These are phyloP conservation scores for Cyclotella kingstonii DNA, from an alignment of 108 stramenopile species.

Conservation along the genomic window DNA sequence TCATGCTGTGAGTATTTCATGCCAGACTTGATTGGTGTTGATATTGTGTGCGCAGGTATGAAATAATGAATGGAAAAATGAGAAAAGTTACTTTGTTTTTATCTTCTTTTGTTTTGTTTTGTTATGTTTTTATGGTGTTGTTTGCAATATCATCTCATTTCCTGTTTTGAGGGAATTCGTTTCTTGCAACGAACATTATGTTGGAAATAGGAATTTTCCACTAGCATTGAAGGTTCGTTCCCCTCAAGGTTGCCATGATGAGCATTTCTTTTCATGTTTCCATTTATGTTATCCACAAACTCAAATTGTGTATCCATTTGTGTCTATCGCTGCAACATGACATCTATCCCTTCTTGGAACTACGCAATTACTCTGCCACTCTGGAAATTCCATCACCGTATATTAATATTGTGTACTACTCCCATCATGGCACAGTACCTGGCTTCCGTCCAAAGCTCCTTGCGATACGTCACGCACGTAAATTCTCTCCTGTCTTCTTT, in stretches of 20 bases:
- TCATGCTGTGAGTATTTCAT: conserved; percentile 39
- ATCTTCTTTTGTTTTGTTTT: not conserved
- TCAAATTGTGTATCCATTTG: not conserved
- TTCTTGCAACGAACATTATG: not conserved
- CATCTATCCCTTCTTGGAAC: no score
- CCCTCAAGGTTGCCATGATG: not conserved
- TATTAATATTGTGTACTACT: no score
- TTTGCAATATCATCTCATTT: not conserved
- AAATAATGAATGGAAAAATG: no score
- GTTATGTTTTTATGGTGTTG: not conserved
- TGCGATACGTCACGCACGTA: conserved; percentile 52
- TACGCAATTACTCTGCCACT: no score
- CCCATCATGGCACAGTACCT: conserved; percentile 26
- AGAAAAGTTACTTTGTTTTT: not conserved
- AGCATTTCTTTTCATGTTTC: not conserved
- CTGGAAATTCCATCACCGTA: no score
- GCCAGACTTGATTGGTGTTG: no score
- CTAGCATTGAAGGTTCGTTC: conserved; percentile 51
- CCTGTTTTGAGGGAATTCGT: no score
- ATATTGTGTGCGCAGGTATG: no score
- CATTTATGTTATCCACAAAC: not conserved
- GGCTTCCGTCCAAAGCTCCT: conserved; percentile 71
- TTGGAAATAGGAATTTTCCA: conserved; percentile 62
- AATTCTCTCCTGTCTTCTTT: conserved; percentile 34
- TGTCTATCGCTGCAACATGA: no score